Base-by-base conservation (phyloP, 495 filamentous ascomycete genomes). In the Neurospora sp. region DNA sequence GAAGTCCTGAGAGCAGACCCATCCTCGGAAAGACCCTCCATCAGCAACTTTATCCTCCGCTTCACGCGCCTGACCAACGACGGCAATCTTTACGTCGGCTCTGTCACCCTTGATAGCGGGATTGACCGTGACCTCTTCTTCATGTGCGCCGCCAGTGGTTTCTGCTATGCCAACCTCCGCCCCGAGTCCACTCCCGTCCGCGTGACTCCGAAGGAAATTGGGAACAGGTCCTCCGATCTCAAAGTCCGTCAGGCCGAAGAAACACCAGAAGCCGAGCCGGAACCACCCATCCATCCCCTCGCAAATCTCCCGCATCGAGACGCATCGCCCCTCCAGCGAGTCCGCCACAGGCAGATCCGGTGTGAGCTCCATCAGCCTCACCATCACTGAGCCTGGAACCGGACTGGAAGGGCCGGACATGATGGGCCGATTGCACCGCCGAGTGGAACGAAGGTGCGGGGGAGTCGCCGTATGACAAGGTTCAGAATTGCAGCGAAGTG, bases 341-440 rank as follows among this genome's bases (percentile, higher is more conserved):
- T 41, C 70, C 38, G 20, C 45, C n/a, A 27, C 45, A 0, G 73
- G 71, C 20, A 72, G 27, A 22, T 41, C 40, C 12, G 47, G 70
- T 3, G 14, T 53, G 22, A 68, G 27, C 14, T 68, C 31, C 71
- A 35, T 74, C 12, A 73, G 31, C 61, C 10, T 72, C 20, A 61
- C 53, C 70, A 72, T 74, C 70, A 69, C 73, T 5, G 73, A 74
- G 35, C 70, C 39, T 0, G 69, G 72, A 10, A 71, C 41, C 0
- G 45, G 45, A 10, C 6, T 27, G 0, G 22, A 31, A 1, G 20
- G 22, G 1, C 47, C 22, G 1, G 47, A 31, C 5, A 31, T 31
- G 47, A 59, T 10, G 22, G 22, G 47, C 22, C 0, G 39, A 69
- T 38, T 53, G 40, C 44, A 37, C 18, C 0, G n/a, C 22, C 1